phyloP scores from a whole-genome alignment of 2,329 filamentous ascomycete genomes.

The Aurifilum marmelostoma region DNA sequence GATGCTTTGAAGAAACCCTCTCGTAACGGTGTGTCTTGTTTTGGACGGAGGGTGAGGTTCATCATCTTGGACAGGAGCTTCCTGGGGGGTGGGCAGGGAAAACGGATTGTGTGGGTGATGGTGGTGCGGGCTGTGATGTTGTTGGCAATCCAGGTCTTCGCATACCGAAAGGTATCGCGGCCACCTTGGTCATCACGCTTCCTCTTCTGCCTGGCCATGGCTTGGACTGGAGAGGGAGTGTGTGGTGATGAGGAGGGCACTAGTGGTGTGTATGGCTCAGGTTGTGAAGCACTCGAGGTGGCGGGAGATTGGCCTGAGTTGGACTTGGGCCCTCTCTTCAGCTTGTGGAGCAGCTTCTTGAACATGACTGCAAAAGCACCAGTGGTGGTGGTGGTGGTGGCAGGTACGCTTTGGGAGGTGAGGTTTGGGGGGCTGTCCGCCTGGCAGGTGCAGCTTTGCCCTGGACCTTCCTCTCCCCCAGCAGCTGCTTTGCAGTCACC shows the following conservation, averaged over 20 bases:
- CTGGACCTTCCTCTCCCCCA: not conserved
- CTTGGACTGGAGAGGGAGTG: not conserved
- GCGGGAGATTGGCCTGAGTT: not conserved
- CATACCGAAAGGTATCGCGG: conserved; percentile 24
- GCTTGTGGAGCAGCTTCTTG: conserved; percentile 16
- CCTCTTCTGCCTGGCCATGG: conserved; percentile 19
- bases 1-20: not conserved
- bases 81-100: no score
- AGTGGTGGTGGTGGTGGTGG: no score
- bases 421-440: not conserved
- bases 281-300: not conserved
- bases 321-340: not conserved
- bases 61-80: conserved; percentile 2
- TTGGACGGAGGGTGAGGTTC: not conserved
- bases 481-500: not conserved
- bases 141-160: conserved; percentile 23
- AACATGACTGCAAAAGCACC: conserved; percentile 9
- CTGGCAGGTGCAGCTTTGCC: conserved; percentile 2
- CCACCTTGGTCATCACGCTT: conserved; percentile 19
- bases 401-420: no score
- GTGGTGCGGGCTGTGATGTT: not conserved
- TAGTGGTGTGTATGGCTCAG: not conserved
- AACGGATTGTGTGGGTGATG: not conserved
- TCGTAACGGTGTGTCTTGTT: not conserved
- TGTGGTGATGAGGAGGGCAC: not conserved